These are phyloP conservation scores for Irpex sp. DNA, from an alignment of 1,284 basidiomycete genomes.

Conservation along the genomic window DNA sequence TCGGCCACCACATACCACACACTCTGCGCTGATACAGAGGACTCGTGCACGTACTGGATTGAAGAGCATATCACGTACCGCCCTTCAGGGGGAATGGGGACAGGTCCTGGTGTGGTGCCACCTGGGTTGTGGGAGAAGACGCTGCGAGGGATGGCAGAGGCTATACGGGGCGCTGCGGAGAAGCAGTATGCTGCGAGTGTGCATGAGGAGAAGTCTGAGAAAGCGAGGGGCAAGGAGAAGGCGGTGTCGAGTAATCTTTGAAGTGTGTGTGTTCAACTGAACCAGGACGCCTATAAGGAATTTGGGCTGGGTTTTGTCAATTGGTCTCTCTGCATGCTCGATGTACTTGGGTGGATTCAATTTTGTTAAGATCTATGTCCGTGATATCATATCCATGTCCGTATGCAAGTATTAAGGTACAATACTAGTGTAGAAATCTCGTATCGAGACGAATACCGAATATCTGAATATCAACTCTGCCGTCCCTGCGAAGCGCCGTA, in stretches of 20 bases:
- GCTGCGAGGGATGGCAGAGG: neutral
- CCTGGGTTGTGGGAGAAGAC: constrained; percentile 1
- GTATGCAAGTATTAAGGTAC: no score
- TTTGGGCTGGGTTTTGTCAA: no score
- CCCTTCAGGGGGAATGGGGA: neutral
- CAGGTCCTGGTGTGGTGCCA: neutral
- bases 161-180: neutral
- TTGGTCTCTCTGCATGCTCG: no score
- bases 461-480: no score
- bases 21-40: neutral
- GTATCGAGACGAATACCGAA: no score
- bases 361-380: no score
- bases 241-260: neutral
- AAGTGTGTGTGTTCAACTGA: no score
- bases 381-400: no score
- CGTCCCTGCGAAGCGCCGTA: no score
- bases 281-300: no score
- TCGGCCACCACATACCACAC: neutral
- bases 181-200: neutral
- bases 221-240: neutral
- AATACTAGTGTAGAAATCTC: no score
- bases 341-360: no score
- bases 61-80: neutral
- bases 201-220: neutral
- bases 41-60: neutral